Evolutionary conservation across 169 alveolate genomes (phyloP).

Genomic region (Cryptosporidium felis): DNA sequence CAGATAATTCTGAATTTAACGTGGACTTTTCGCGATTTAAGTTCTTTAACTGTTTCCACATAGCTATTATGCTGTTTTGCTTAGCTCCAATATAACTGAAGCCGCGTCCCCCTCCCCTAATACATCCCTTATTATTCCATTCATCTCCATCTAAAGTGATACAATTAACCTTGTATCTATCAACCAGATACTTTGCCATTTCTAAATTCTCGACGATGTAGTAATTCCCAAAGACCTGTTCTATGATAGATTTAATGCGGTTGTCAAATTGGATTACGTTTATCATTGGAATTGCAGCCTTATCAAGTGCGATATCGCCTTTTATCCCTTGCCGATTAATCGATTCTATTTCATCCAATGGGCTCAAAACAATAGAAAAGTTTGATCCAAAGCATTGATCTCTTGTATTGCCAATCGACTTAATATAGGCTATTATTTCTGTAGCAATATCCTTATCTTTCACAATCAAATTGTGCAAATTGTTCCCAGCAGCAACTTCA

Average conservation of each 20-base stretch:
- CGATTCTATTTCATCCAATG: slow-evolving; percentile 8
- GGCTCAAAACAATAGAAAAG: slow-evolving; percentile 50
- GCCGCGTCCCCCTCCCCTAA: slow-evolving; percentile 43
- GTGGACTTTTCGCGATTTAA: not conserved
- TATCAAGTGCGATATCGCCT: not conserved
- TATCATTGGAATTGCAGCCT: slow-evolving; percentile 51
- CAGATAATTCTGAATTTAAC: not conserved
- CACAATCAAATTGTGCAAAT: slow-evolving; percentile 40
- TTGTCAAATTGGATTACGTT: slow-evolving; percentile 30
- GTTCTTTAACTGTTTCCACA: not conserved
- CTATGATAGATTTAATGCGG: not conserved
- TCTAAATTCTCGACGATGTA: slow-evolving; percentile 48
- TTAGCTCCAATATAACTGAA: not conserved
- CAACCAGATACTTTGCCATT: slow-evolving; percentile 6
- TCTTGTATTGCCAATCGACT: not conserved
- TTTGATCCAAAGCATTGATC: not conserved
- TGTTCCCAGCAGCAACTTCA: slow-evolving; percentile 64
- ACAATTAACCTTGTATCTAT: slow-evolving; percentile 30
- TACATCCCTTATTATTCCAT: slow-evolving; percentile 56
- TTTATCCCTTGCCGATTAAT: not conserved
- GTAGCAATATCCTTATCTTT: slow-evolving; percentile 35
- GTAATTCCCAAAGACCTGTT: slow-evolving; percentile 65
- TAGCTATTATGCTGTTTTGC: not conserved
- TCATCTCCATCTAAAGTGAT: slow-evolving; percentile 66
- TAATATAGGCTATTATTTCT: not conserved